Base-by-base conservation (phyloP, 495 filamentous ascomycete species). In the Rhizodiscina lignyota region DNA sequence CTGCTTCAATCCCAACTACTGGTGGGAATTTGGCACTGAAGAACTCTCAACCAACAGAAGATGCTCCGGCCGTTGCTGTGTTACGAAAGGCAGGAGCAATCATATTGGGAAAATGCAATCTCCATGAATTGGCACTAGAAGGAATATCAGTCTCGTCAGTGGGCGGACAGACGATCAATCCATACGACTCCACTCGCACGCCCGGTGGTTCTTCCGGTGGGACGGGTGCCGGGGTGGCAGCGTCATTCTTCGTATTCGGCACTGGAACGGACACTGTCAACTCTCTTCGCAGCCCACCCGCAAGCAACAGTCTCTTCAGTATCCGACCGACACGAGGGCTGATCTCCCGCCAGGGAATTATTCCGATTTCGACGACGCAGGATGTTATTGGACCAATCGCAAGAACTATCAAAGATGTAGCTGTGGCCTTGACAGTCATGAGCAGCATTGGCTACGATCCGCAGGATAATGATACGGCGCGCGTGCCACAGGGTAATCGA, bases 231-330 rank as follows among this genome's bases (percentile, higher is more conserved):
- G 69, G 67, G 1, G 50, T 80, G 13, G 70, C 70, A n/a, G 55
- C 69, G 1, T 67, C 62, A 31, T 60, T 77, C 30, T 66, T 63
- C 0, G 49, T 78, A 0, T 51, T 68, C 5, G 72, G 67, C 0
- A 68, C 64, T 18, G 75, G 75, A 0, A 70, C 69, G 2, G 74
- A 80, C 39, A 77, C 75, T 2, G 62, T 76, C 17, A 78, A 79
- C 37, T 71, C 65, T 2, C 46, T 77, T 1, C 52, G 74, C 1
- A 74, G 64, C 29, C 74, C 73, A 0, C 73, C 74, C 20, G 68
- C 62, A n/a, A 69, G 72, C 17, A 74, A 72, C 37, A 61, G 57
- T 2, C 51, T 79, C 13, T 72, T 74, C 30, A 74, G 72, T 35
- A 57, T 72, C 39, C 53, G 72, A 5, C 72, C 74, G 5, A 74